These are phyloP conservation scores for Apiotrichum laibachii DNA, from an alignment of 1,284 basidiomycete genomes.

Conservation along the genomic window DNA sequence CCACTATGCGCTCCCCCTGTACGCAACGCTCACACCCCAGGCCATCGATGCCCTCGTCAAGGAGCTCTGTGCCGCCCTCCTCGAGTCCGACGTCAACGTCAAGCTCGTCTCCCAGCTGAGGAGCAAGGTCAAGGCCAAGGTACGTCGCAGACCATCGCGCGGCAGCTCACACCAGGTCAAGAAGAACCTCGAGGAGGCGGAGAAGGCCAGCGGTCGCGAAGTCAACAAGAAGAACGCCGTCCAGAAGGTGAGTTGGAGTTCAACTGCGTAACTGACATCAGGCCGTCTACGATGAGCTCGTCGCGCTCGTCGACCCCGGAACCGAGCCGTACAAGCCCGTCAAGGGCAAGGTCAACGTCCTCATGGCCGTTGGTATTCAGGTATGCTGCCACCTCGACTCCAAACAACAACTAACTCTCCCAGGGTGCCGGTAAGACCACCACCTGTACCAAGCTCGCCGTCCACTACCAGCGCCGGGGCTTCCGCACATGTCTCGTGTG, in stretches of 20 bases:
- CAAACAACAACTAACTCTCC: slow-evolving; percentile 5
- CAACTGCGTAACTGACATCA: slow-evolving; percentile 42
- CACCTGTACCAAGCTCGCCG: slow-evolving; percentile 94
- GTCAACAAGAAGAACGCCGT: slow-evolving; percentile 78
- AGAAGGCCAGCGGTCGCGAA: slow-evolving; percentile 74
- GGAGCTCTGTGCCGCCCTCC: slow-evolving; percentile 87
- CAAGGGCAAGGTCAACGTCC: slow-evolving; percentile 90
- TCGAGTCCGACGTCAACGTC: slow-evolving; percentile 98
- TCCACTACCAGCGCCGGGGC: slow-evolving; percentile 95
- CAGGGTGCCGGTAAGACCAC: slow-evolving; percentile 96
- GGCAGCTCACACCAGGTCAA: slow-evolving; percentile 36
- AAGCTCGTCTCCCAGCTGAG: slow-evolving; percentile 86
- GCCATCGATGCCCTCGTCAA: slow-evolving; percentile 92
- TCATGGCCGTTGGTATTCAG: slow-evolving; percentile 97
- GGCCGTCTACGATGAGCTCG: slow-evolving; percentile 97
- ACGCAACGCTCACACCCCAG: slow-evolving; percentile 50
- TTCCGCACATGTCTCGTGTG: slow-evolving; percentile 99
- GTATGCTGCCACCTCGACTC: slow-evolving; percentile 51
- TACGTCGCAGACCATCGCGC: slow-evolving; percentile 48
- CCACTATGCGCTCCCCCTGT: background rate
- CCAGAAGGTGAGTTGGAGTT: slow-evolving; percentile 72
- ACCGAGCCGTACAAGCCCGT: slow-evolving; percentile 93
- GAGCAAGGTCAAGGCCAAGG: slow-evolving; percentile 84
- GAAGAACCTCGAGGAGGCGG: slow-evolving; percentile 58
- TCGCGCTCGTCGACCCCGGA: slow-evolving; percentile 89